A percentile compares a stretch with the other conserved stretches of the same genome.
These are phyloP conservation scores for Fusarium penzigii DNA, from an alignment of 2,329 filamentous ascomycete species.

Conservation along the genomic window DNA sequence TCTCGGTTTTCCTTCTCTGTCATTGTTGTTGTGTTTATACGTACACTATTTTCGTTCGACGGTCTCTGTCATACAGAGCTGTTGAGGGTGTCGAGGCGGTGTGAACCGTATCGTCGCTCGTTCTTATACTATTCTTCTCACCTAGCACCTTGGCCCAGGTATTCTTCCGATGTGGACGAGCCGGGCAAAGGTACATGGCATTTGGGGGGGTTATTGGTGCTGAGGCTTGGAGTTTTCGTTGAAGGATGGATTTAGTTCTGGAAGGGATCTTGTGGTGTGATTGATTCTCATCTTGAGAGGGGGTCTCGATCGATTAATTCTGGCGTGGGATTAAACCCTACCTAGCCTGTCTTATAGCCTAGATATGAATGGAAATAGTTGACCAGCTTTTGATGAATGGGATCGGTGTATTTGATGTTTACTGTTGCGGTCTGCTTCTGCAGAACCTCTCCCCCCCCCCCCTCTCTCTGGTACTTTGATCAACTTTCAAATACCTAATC, in stretches of 20 bases:
- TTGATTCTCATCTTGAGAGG: slow-evolving; percentile 1
- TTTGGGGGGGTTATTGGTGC: background rate
- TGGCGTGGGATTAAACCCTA: slow-evolving; percentile 10
- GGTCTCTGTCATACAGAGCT: slow-evolving; percentile 32
- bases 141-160: too few species aligned
- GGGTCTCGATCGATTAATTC: slow-evolving; percentile 14
- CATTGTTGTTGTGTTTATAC: background rate
- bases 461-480: too few species aligned
- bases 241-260: slow-evolving; percentile 6
- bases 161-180: background rate
- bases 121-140: background rate
- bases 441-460: too few species aligned
- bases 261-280: slow-evolving; percentile 14
- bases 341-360: slow-evolving; percentile 21
- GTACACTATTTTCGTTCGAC: slow-evolving; percentile 27
- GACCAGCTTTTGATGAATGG: background rate
- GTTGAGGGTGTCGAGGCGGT: slow-evolving; percentile 7
- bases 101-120: background rate
- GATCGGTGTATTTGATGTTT: background rate
- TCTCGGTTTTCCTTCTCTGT: slow-evolving; percentile 28
- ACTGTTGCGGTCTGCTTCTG: too few species aligned
- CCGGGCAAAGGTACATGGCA: background rate
- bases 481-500: too few species aligned
- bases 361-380: slow-evolving; percentile 22
- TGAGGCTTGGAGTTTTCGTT: background rate